Evolutionary conservation across 805 yeast species (phyloP).

Genomic region (Cyberlindnera maritima): DNA sequence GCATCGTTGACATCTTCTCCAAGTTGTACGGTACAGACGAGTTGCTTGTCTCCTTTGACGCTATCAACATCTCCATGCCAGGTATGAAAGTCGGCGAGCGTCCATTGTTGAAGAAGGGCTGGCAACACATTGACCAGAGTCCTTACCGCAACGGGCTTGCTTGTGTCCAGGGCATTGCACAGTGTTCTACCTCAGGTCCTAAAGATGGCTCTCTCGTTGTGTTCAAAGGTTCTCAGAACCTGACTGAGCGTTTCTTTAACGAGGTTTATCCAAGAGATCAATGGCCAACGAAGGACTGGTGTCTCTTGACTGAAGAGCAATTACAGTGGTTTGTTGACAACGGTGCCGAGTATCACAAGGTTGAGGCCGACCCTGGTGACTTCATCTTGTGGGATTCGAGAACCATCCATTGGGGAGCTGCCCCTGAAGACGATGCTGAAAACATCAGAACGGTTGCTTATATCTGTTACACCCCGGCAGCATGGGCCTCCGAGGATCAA

Average conservation of each 20-base stretch:
- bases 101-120: conserved; percentile 10
- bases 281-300: conserved; percentile 27
- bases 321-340: conserved; percentile 28
- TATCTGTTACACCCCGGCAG: conserved; percentile 32
- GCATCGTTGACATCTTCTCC: conserved; percentile 28
- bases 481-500: conserved; percentile 31
- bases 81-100: conserved; percentile 18
- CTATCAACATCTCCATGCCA: conserved; percentile 31
- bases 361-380: conserved; percentile 34
- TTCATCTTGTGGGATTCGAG: conserved; percentile 36
- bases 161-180: conserved; percentile 36
- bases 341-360: conserved; percentile 30
- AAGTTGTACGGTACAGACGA: conserved; percentile 34
- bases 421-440: conserved; percentile 26
- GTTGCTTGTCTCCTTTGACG: conserved; percentile 33
- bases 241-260: conserved; percentile 28
- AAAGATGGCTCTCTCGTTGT: conserved; percentile 34
- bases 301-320: conserved; percentile 21
- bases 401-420: conserved; percentile 31
- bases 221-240: conserved; percentile 26
- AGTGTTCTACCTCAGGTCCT: conserved; percentile 26
- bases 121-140: conserved; percentile 37
- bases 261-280: conserved; percentile 14
- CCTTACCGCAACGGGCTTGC: conserved; percentile 30
- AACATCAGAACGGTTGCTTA: conserved; percentile 31